Percentiles rank a stretch among this genome's conserved stretches.
These are phyloP conservation scores for Pistacia vera DNA, from an alignment of 345 rosid species.

Conservation along the genomic window DNA sequence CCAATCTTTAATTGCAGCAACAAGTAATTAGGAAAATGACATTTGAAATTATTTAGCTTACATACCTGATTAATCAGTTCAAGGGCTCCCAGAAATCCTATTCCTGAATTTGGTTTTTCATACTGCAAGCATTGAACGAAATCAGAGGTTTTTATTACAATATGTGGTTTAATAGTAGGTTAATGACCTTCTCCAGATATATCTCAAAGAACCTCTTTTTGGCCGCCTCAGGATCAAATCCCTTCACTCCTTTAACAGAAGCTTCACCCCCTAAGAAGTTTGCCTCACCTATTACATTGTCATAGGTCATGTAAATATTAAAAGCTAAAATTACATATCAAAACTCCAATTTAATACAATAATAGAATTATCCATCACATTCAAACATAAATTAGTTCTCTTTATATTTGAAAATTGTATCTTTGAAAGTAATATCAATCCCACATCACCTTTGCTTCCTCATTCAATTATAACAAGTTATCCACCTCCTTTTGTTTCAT, in stretches of 20 bases:
- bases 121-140: conserved; percentile 43
- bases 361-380: neutral
- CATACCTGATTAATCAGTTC: conserved; percentile 89
- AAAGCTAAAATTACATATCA: neutral
- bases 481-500: no score
- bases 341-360: neutral
- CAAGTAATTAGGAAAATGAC: neutral
- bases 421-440: no score
- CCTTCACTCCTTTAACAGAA: conserved; percentile 73
- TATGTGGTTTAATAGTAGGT: conserved; percentile 4
- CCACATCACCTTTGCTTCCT: no score
- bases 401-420: neutral
- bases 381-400: neutral
- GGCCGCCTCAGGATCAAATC: conserved; percentile 63
- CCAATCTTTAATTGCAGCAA: conserved; percentile 4
- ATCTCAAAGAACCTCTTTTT: conserved; percentile 91
- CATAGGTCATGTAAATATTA: neutral
- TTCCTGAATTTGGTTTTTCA: conserved; percentile 93
- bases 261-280: conserved; percentile 93
- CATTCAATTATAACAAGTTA: no score
- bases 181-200: conserved; percentile 78
- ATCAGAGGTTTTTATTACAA: conserved; percentile 3
- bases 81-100: conserved; percentile 92
- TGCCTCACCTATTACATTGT: conserved; percentile 69
- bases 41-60: neutral